A percentile compares a stretch with the other conserved stretches of the same genome.
Evolutionary conservation across 768 basidiomycete genomes (phyloP).

Genomic region (Suillus cothurnatus): DNA sequence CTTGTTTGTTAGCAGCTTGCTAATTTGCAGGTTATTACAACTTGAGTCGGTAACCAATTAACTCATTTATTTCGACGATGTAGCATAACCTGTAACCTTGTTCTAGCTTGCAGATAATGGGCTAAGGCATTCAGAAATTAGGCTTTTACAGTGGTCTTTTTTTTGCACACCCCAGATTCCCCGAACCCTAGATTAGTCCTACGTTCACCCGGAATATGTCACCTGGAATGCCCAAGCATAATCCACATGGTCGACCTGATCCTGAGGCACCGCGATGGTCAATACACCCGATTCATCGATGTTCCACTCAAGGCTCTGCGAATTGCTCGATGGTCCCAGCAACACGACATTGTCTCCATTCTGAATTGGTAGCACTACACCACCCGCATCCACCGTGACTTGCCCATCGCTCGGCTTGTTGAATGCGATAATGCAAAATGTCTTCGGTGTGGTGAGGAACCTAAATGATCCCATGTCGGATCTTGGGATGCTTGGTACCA

Average conservation of each 20-base stretch:
- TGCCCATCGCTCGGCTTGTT: constrained; percentile 34
- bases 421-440: constrained; percentile 54
- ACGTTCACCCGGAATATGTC: constrained; percentile 24
- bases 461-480: constrained; percentile 33
- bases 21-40: too few species aligned
- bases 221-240: constrained; percentile 47
- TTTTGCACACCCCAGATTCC: too few species aligned
- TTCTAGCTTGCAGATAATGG: too few species aligned
- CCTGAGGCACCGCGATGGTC: constrained; percentile 32
- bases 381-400: constrained; percentile 36
- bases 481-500: constrained; percentile 52
- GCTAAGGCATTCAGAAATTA: too few species aligned
- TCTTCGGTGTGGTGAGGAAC: constrained; percentile 51
- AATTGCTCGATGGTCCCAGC: constrained; percentile 33
- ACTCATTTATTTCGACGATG: too few species aligned
- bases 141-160: too few species aligned
- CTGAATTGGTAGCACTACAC: constrained; percentile 44
- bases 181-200: too few species aligned
- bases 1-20: too few species aligned
- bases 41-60: too few species aligned
- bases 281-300: constrained; percentile 32
- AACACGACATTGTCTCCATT: constrained; percentile 44
- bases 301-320: constrained; percentile 33
- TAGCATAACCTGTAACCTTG: too few species aligned
- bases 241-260: constrained; percentile 26